Evolutionary conservation across 805 yeast species (phyloP).

Genomic region (Starmerella floris): DNA sequence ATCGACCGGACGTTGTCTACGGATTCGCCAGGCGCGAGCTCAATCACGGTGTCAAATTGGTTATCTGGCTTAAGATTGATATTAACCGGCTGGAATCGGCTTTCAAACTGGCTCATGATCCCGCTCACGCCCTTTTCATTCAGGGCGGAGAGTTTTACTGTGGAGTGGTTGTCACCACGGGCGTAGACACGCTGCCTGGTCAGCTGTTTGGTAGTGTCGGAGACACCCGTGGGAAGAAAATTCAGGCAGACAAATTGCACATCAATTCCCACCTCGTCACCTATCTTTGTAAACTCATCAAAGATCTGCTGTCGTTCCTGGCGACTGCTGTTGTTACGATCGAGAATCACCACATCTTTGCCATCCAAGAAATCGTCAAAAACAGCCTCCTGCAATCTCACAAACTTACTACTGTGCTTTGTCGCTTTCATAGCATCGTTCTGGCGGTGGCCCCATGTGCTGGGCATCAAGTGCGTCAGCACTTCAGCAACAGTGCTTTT

Average conservation of each 20-base stretch:
- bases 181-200: slow-evolving; percentile 46
- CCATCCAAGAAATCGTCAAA: slow-evolving; percentile 28
- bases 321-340: slow-evolving; percentile 66
- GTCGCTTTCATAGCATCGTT: slow-evolving; percentile 50
- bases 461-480: slow-evolving; percentile 39
- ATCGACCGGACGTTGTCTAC: slow-evolving; percentile 37
- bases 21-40: slow-evolving; percentile 34
- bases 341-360: slow-evolving; percentile 47
- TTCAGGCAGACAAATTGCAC: slow-evolving; percentile 55
- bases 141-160: slow-evolving; percentile 40
- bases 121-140: slow-evolving; percentile 39
- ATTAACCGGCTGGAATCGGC: slow-evolving; percentile 51
- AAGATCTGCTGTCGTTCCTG: slow-evolving; percentile 60
- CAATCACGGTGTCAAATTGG: slow-evolving; percentile 50
- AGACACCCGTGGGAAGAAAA: slow-evolving; percentile 38
- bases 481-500: slow-evolving; percentile 72
- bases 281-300: slow-evolving; percentile 36
- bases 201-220: slow-evolving; percentile 33
- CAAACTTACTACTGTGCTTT: slow-evolving; percentile 25
- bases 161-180: slow-evolving; percentile 83
- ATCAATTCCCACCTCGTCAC: slow-evolving; percentile 33
- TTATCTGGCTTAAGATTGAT: slow-evolving; percentile 42
- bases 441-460: slow-evolving; percentile 56
- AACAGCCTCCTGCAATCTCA: slow-evolving; percentile 11
- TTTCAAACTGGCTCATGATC: slow-evolving; percentile 63